phyloP scores from a whole-genome alignment of 2,329 filamentous ascomycete genomes.

The Verticillium isaacii region DNA sequence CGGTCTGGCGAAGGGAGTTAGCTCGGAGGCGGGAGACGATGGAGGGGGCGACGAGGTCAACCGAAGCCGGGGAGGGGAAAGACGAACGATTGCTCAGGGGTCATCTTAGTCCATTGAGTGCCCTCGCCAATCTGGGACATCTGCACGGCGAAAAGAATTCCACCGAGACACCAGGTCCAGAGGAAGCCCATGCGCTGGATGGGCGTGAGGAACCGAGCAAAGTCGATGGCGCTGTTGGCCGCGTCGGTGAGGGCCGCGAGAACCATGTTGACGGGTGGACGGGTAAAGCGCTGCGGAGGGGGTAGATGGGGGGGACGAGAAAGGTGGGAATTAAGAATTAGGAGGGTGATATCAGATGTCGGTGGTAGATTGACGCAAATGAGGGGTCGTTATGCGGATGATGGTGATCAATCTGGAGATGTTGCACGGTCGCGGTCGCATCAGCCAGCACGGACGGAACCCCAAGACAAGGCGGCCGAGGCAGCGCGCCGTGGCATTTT shows the following conservation, averaged over 20 bases:
- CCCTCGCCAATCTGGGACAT: constrained; percentile 12
- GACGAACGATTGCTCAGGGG: neutral
- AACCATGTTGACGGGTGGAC: neutral
- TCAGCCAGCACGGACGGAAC: neutral
- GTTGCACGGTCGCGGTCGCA: neutral
- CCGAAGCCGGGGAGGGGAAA: neutral
- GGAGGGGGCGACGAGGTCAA: neutral
- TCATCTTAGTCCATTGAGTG: constrained; percentile 1
- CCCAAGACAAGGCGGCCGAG: neutral
- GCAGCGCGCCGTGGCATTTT: neutral
- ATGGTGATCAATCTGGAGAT: neutral
- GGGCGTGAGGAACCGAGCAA: neutral
- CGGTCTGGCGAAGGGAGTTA: constrained; percentile 7
- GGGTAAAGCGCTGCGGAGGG: neutral
- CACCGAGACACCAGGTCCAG: constrained; percentile 13
- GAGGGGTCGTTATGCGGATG: neutral
- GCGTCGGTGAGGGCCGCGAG: neutral
- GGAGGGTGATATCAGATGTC: neutral
- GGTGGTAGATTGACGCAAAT: neutral
- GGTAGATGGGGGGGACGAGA: neutral
- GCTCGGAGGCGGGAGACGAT: neutral
- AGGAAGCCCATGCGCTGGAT: constrained; percentile 15
- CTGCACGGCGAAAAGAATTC: constrained; percentile 16
- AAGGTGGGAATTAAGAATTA: neutral
- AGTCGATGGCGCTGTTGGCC: neutral